Percentiles rank a stretch among this genome's conserved stretches.
Conservation (phyloP, 129 eudicot genomes). For the Centella asiatica region DNA sequence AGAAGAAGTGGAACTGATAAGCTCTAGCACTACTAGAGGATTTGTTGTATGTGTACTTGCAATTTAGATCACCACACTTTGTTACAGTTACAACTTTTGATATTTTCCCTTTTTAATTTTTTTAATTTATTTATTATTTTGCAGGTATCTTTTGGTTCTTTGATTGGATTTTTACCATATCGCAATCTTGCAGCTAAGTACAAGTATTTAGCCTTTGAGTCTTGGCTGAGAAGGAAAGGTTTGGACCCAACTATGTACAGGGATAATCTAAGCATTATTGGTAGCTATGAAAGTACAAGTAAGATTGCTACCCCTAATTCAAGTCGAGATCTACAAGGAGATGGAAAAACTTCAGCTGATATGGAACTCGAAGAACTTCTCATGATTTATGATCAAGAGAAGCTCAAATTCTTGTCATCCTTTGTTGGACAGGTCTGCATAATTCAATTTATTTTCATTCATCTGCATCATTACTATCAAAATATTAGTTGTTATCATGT, state of each 20-base stretch:
- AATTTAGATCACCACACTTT: constrained; percentile 9
- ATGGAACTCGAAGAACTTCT: constrained; percentile 81
- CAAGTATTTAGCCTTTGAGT: constrained; percentile 87
- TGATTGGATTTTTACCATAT: constrained; percentile 89
- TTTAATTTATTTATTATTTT: constrained; percentile 16
- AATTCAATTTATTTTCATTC: constrained; percentile 10
- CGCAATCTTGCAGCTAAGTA: constrained; percentile 65
- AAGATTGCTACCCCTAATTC: constrained; percentile 27
- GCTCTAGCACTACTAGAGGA: constrained; percentile 70
- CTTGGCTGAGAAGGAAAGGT: constrained; percentile 90
- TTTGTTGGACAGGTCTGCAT: constrained; percentile 84
- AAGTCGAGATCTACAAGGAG: constrained; percentile 17
- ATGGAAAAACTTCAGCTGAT: constrained; percentile 38
- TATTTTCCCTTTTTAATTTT: neutral
- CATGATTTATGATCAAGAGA: constrained; percentile 67
- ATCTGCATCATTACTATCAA: neutral
- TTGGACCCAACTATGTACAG: constrained; percentile 66
- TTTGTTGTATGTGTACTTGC: constrained; percentile 55
- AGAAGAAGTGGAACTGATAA: constrained; percentile 74
- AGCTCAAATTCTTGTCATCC: constrained; percentile 59
- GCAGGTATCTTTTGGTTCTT: constrained; percentile 84
- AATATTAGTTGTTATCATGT: neutral
- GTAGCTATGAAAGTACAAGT: constrained; percentile 36
- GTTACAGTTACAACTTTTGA: constrained; percentile 3
- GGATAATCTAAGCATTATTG: constrained; percentile 58